Evolutionary conservation across 164 flowering plant species (phyloP).

Genomic region (Annona cherimola): DNA sequence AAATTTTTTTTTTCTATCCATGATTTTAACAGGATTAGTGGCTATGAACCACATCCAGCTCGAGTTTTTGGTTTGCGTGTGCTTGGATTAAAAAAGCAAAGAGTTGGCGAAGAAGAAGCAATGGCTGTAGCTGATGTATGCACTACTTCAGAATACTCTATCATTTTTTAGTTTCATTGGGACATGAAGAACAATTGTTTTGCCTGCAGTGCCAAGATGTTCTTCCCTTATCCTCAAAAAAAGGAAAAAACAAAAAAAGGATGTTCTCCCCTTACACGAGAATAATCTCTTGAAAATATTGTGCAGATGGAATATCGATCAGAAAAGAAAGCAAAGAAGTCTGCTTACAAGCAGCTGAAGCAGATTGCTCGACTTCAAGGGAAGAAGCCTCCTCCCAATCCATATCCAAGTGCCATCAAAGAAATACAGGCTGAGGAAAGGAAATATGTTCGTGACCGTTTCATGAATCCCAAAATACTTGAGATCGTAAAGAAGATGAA

Average conservation of each 20-base stretch:
- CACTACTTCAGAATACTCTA: background rate
- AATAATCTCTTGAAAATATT: background rate
- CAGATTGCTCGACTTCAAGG: constrained; percentile 69
- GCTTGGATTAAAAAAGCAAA: constrained; percentile 77
- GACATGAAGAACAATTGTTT: background rate
- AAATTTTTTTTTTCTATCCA: background rate
- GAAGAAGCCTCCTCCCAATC: constrained; percentile 74
- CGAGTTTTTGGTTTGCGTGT: constrained; percentile 79
- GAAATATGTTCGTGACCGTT: constrained; percentile 56
- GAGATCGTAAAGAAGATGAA: constrained; percentile 48
- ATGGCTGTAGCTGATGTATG: constrained; percentile 81
- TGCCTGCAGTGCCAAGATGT: background rate
- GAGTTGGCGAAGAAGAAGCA: constrained; percentile 70
- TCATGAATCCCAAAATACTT: constrained; percentile 36
- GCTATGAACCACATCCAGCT: constrained; percentile 72
- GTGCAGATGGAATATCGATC: constrained; percentile 78
- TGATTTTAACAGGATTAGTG: constrained; percentile 40
- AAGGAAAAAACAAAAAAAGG: too few relatives aligned
- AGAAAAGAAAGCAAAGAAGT: constrained; percentile 68
- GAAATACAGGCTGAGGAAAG: constrained; percentile 80
- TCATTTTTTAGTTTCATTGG: background rate
- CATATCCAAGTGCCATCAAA: constrained; percentile 74
- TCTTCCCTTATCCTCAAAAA: too few relatives aligned
- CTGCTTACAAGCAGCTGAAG: constrained; percentile 67
- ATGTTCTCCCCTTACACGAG: background rate